Evolutionary conservation across 1,284 basidiomycete species (phyloP).

Genomic region (Stygiomarasmius scandens): DNA sequence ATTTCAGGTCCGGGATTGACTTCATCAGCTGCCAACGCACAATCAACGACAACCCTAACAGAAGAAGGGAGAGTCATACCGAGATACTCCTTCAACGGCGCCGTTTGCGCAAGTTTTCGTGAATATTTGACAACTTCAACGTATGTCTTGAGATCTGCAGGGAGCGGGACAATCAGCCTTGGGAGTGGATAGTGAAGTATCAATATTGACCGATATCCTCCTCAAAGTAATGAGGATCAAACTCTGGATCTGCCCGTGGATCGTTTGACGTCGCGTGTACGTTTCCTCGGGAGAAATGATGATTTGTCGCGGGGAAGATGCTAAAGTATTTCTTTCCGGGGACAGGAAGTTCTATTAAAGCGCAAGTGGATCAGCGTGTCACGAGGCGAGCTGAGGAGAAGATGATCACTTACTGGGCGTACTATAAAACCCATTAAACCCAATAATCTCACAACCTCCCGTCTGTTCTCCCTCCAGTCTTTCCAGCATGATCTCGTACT

Average conservation of each 20-base stretch:
- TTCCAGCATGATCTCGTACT: conserved; percentile 37
- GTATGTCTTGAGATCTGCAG: conserved; percentile 13
- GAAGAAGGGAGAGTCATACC: conserved; percentile 2
- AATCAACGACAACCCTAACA: background rate
- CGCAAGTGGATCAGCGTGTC: no score
- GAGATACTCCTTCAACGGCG: conserved; percentile 13
- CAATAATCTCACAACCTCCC: conserved; percentile 33
- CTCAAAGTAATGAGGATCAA: conserved; percentile 54
- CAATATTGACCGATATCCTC: conserved; percentile 44
- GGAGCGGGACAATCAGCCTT: no score
- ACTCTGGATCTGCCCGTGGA: conserved; percentile 40
- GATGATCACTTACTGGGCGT: conserved; percentile 10
- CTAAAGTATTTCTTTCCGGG: conserved; percentile 36
- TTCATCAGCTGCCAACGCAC: conserved; percentile 4
- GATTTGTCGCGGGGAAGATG: conserved; percentile 32
- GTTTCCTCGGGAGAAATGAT: conserved; percentile 42
- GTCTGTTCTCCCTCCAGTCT: conserved; percentile 26
- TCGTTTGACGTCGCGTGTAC: conserved; percentile 44
- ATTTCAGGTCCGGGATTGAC: conserved; percentile 15
- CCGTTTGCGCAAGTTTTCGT: conserved; percentile 6
- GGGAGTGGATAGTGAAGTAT: no score
- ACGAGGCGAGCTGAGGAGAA: no score
- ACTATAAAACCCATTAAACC: conserved; percentile 27
- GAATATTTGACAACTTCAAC: conserved; percentile 13
- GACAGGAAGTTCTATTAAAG: conserved; percentile 16